Base-by-base conservation (phyloP, 371 early-diverging fungal species). In the Lichtheimia ramosa region DNA sequence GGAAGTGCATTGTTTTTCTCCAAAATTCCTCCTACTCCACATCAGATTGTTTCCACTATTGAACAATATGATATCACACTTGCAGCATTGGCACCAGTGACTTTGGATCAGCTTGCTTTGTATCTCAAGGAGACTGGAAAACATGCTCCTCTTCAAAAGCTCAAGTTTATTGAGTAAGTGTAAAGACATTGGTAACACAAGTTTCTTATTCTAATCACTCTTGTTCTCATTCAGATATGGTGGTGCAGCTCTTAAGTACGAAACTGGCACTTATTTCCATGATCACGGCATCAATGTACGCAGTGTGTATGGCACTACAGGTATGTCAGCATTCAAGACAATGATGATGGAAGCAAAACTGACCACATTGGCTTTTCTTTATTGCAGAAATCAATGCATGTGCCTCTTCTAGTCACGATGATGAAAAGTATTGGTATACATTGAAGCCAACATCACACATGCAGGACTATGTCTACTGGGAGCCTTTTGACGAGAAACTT, bases 231-330 rank as follows among this genome's bases (percentile, higher is more conserved):
- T 64, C 34, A 34, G 34, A 16, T 64, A 54, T 39, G 59, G 64
- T 13, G 64, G 64, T 48, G 64, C 64, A 16, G 23, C 59, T 21
- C 41, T 64, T 0, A 53, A 48, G 7, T 0, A 15, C 1, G 51
- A 46, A 25, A 41, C 39, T 16, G 64, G 64, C n/a, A 27, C 57
- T 40, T 51, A 46, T 18, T 57, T 51, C 16, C 20, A 46, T 20
- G 20, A 57, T 1, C 14, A 54, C 7, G 43, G 51, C 2, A 53
- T 66, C 21, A 58, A 61, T 16, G n/a, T 66, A 7, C 49, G 53
- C 21, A 48, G 48, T 41, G 51, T 21, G 10, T 66, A 66, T 23
- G 66, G 66, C 6, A 49, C 62, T 6, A 66, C 66, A 48, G 66
- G 66, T 60, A 52, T 5, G 28, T 6, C 10, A 34, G 10, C 10